These are phyloP conservation scores for Spizellomyces sp. DNA, from an alignment of 192 early-diverging fungal genomes.

Conservation along the genomic window DNA sequence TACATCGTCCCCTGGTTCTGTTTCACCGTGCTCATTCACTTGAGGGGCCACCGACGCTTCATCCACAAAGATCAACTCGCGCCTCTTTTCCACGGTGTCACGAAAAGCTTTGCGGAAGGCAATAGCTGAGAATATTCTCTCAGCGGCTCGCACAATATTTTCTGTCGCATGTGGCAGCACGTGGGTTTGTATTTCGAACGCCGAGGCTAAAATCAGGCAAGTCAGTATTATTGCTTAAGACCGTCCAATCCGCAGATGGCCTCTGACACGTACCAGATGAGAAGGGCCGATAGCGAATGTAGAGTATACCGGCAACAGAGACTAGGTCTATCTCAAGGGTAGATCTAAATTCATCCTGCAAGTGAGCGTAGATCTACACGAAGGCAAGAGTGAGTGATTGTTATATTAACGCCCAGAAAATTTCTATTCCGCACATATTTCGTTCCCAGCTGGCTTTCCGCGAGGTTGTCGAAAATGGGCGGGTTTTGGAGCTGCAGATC, in stretches of 20 bases:
- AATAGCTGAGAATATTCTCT: background rate
- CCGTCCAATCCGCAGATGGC: background rate
- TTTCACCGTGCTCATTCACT: conserved; percentile 4
- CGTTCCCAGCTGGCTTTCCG: too few species aligned
- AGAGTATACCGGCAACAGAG: conserved; percentile 1
- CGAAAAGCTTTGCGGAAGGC: background rate
- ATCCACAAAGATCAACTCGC: conserved; percentile 5
- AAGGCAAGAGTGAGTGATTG: too few species aligned
- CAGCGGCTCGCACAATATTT: background rate
- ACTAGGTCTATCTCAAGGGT: background rate
- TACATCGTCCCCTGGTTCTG: conserved; percentile 9
- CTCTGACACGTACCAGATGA: conserved; percentile 1
- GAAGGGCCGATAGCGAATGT: conserved; percentile 6
- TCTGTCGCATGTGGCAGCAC: background rate
- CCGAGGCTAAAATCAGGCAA: too few species aligned
- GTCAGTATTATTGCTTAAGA: too few species aligned
- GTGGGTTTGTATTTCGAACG: too few species aligned
- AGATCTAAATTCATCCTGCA: background rate
- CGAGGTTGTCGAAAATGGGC: too few species aligned
- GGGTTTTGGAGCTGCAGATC: too few species aligned
- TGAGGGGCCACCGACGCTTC: background rate
- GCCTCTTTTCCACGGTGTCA: conserved; percentile 4
- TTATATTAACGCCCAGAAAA: too few species aligned
- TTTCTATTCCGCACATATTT: too few species aligned
- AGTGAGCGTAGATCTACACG: background rate